phyloP scores from a whole-genome alignment of 306 rosid species.

The Prunus davidiana region DNA sequence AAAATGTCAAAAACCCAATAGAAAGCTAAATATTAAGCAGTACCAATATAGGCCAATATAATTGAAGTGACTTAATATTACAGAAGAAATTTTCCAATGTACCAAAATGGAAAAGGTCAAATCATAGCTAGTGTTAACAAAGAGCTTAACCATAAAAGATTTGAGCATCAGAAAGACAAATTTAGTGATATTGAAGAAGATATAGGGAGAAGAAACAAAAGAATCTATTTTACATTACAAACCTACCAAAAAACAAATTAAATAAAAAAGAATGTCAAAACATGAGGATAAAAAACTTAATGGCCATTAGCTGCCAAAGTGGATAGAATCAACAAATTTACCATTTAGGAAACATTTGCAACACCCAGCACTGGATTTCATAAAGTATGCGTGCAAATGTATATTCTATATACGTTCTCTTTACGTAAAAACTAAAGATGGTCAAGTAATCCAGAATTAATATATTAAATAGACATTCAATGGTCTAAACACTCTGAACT shows the following conservation, averaged over 20 bases:
- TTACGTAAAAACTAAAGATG: not conserved
- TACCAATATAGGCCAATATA: not conserved
- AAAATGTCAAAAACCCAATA: conserved; percentile 9
- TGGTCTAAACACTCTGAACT: not conserved
- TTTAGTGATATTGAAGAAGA: not conserved
- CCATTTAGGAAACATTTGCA: not conserved
- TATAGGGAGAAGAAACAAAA: not conserved
- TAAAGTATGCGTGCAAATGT: not conserved
- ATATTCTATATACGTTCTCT: not conserved
- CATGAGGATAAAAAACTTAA: not conserved
- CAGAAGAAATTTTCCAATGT: conserved; percentile 5
- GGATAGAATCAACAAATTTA: not conserved
- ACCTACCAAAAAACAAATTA: not conserved
- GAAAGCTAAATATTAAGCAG: conserved; percentile 17
- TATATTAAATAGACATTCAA: not conserved
- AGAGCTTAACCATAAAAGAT: not conserved
- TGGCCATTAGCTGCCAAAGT: not conserved
- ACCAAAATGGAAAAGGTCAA: conserved; percentile 5
- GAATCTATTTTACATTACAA: not conserved
- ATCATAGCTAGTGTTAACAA: conserved; percentile 2
- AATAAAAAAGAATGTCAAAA: not conserved
- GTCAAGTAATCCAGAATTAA: not conserved
- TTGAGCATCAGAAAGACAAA: not conserved
- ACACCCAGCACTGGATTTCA: not conserved
- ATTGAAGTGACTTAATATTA: not conserved